Conservation (phyloP, 2,329 filamentous ascomycete genomes). For the Cladophialophora exuberans region DNA sequence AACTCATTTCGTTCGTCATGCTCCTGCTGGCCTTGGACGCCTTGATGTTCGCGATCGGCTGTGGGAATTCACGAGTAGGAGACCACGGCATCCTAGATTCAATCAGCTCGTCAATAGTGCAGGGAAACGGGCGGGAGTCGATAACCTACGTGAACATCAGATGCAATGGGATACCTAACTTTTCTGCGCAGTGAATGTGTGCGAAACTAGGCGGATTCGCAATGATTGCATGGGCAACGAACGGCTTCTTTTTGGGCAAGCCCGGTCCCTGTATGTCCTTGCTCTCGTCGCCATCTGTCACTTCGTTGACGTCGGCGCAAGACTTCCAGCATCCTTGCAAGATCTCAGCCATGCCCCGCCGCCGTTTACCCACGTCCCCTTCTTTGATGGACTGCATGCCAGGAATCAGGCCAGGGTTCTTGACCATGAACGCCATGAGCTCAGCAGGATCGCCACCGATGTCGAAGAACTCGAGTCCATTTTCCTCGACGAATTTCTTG, state of each 20-base stretch:
- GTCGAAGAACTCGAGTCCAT: constrained; percentile 73
- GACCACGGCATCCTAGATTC: constrained; percentile 82
- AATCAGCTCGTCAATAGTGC: not conserved
- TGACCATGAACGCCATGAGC: constrained; percentile 89
- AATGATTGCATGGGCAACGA: constrained; percentile 87
- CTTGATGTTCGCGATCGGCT: constrained; percentile 82
- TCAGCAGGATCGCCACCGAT: constrained; percentile 77
- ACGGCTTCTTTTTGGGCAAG: constrained; percentile 56
- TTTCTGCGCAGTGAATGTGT: constrained; percentile 78
- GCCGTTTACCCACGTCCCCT: constrained; percentile 74
- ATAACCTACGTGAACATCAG: constrained; percentile 88
- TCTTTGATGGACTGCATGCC: constrained; percentile 74
- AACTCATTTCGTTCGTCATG: constrained; percentile 80
- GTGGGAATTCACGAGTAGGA: constrained; percentile 80
- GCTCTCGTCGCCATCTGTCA: constrained; percentile 55
- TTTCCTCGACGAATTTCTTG: constrained; percentile 67
- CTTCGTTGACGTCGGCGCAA: constrained; percentile 76
- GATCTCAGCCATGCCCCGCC: constrained; percentile 77
- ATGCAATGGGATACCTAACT: constrained; percentile 74
- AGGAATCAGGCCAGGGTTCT: constrained; percentile 83
- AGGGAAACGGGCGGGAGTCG: constrained; percentile 64
- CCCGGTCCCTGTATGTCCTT: constrained; percentile 37
- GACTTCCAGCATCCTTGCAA: constrained; percentile 85
- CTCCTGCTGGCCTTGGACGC: constrained; percentile 73
- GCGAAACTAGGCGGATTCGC: constrained; percentile 80